A percentile compares a stretch with the other conserved stretches of the same genome.
Evolutionary conservation across 768 basidiomycete species (phyloP).

Genomic region (Leucocoprinus sp.): DNA sequence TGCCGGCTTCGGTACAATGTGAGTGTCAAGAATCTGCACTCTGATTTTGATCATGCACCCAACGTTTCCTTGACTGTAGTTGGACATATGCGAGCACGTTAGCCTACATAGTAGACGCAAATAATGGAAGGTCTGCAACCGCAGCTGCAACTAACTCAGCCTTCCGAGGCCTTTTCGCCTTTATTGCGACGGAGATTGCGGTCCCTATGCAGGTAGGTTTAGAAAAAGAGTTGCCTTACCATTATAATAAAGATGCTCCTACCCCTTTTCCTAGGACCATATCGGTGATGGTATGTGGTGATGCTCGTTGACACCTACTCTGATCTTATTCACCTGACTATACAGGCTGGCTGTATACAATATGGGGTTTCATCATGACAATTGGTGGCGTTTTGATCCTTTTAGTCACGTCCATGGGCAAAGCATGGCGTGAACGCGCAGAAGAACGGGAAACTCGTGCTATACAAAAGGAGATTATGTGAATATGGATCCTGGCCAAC

Average conservation of each 20-base stretch:
- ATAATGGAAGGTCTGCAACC: slow-evolving; percentile 68
- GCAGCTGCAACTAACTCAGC: slow-evolving; percentile 72
- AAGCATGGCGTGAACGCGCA: slow-evolving; percentile 45
- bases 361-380: slow-evolving; percentile 45
- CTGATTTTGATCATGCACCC: background rate
- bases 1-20: slow-evolving; percentile 72
- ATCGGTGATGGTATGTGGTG: slow-evolving; percentile 60
- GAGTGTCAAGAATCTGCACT: slow-evolving; percentile 18
- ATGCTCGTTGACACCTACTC: background rate
- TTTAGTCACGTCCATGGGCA: slow-evolving; percentile 54
- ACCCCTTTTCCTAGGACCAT: slow-evolving; percentile 32
- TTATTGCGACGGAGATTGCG: slow-evolving; percentile 62
- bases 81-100: slow-evolving; percentile 39
- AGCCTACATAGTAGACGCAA: slow-evolving; percentile 84
- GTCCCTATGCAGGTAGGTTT: slow-evolving; percentile 58
- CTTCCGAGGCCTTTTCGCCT: slow-evolving; percentile 64
- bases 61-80: slow-evolving; percentile 14
- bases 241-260: background rate
- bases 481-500: too few species aligned
- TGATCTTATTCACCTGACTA: background rate
- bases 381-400: slow-evolving; percentile 47
- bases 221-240: background rate
- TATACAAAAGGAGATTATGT: too few species aligned
- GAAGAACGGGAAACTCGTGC: slow-evolving; percentile 31
- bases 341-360: slow-evolving; percentile 57